Base-by-base conservation (phyloP, 352 stramenopile genomes). In the Phytophthora crassamura region DNA sequence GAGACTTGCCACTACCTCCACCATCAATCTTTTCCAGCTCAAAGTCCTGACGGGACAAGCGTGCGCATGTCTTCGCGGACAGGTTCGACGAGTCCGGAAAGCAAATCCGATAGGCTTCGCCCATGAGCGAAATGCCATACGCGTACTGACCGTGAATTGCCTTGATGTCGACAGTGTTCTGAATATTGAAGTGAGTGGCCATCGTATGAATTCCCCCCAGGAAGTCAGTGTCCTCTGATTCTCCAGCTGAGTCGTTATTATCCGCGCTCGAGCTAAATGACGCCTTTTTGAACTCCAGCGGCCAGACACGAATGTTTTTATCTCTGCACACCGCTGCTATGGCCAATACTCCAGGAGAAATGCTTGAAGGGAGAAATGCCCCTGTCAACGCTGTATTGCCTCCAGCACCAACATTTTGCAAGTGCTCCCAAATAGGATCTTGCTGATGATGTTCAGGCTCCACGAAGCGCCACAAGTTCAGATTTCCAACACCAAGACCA, bases 401-500 rank as follows among this genome's bases (percentile, higher is more conserved):
- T 51, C 76, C 77, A 28, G 79, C 61, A n/a, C 35, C 41, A 40
- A 93, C 80, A 22, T 72, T 72, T 36, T 86, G 87, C 36, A 93
- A 55, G 36, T 82, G 70, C 16, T 86, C 67, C 85, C 80, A 91
- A 39, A 67, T 70, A 4, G 81, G 77, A 5, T 77, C 50, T 3
- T 75, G 49, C 5, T 77, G 42, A 5, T 69, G 56, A 1, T 33
- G 53, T 16, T 39, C 33, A 5, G 77, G 63, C 48, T 91, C 82
- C 4, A 82, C 66, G 43, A 93, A 95, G 15, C 80, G 85, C 87
- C 85, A 95, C 36, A 95, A 45, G 50, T 91, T 76, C 20, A 94
- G 57, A 7, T 67, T 88, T 10, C 81, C 82, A 47, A 95, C 74
- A 38, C 87, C 87, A 8, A 95, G 77, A 7, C 87, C 87, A 43